Conservation (phyloP, 805 yeast species). For the Saccharomycopsis fermentans region DNA sequence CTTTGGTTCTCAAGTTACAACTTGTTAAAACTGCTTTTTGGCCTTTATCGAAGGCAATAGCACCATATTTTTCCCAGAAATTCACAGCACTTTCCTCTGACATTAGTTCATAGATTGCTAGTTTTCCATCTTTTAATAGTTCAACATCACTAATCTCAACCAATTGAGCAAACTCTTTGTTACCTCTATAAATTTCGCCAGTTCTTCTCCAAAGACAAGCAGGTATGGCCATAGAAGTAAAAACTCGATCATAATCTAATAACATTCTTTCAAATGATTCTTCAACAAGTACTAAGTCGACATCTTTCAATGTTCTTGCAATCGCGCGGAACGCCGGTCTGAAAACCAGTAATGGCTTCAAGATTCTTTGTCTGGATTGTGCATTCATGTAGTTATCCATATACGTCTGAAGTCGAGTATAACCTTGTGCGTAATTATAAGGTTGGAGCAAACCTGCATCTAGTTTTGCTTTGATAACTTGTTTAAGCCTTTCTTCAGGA, state of each 20-base stretch:
- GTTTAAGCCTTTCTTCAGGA: slow-evolving; percentile 86
- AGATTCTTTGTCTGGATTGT: slow-evolving; percentile 71
- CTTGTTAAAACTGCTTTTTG: slow-evolving; percentile 92
- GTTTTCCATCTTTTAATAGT: slow-evolving; percentile 81
- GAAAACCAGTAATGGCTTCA: slow-evolving; percentile 75
- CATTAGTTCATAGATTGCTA: slow-evolving; percentile 90
- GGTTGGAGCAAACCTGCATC: slow-evolving; percentile 92
- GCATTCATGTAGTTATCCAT: slow-evolving; percentile 90
- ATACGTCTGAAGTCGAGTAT: slow-evolving; percentile 77
- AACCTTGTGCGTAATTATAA: slow-evolving; percentile 88
- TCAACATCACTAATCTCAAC: slow-evolving; percentile 78
- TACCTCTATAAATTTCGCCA: slow-evolving; percentile 91
- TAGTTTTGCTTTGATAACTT: slow-evolving; percentile 86
- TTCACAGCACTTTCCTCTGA: slow-evolving; percentile 93
- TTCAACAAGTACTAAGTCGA: slow-evolving; percentile 84
- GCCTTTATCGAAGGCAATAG: slow-evolving; percentile 90
- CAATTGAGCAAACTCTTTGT: slow-evolving; percentile 88
- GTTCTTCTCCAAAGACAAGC: slow-evolving; percentile 97
- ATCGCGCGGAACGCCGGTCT: slow-evolving; percentile 91
- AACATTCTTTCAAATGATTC: slow-evolving; percentile 92
- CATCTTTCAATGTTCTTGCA: slow-evolving; percentile 81
- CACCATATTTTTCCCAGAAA: slow-evolving; percentile 96
- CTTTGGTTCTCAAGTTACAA: slow-evolving; percentile 75
- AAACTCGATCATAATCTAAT: slow-evolving; percentile 86
- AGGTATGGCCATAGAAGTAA: slow-evolving; percentile 95